phyloP scores from a whole-genome alignment of 2,329 filamentous ascomycete genomes.

The Sclerotinia nivalis region DNA sequence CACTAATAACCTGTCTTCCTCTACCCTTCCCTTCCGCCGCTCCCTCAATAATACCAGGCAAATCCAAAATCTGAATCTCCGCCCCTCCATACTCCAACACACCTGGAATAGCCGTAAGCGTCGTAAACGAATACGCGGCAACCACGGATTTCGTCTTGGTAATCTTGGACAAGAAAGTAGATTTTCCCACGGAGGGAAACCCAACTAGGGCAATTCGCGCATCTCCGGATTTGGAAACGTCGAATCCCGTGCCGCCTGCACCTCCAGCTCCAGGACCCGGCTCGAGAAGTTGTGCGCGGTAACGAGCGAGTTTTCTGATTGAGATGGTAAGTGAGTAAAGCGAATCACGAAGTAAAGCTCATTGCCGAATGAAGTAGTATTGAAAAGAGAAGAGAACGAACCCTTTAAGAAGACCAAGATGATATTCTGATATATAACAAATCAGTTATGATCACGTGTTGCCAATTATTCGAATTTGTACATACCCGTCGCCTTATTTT shows the following conservation, averaged over 20 bases:
- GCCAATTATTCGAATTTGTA: conserved; percentile 28
- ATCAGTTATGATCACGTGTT: conserved; percentile 41
- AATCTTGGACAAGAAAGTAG: conserved; percentile 97
- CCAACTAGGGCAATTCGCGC: conserved; percentile 95
- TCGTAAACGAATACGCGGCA: conserved; percentile 96
- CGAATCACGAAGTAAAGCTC: no score
- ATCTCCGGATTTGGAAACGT: conserved; percentile 94
- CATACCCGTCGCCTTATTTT: conserved; percentile 98
- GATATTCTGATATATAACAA: conserved; percentile 70
- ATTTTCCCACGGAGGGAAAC: conserved; percentile 99
- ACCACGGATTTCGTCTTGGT: conserved; percentile 97
- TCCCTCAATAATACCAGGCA: conserved; percentile 97
- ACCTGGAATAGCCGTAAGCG: conserved; percentile 92
- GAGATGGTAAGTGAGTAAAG: conserved; percentile 18
- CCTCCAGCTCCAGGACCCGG: conserved; percentile 77
- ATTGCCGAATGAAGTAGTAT: neutral
- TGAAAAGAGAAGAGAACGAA: conserved; percentile 47
- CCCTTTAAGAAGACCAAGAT: conserved; percentile 97
- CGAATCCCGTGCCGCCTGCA: conserved; percentile 81
- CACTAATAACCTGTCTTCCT: conserved; percentile 94
- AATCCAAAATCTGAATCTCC: conserved; percentile 95
- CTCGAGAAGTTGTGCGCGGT: conserved; percentile 91
- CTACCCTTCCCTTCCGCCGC: conserved; percentile 93
- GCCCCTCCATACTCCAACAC: conserved; percentile 97
- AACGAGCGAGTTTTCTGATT: conserved; percentile 85